phyloP scores from a whole-genome alignment of 257 asterid genomes.

The Paraleonurus japonicus region DNA sequence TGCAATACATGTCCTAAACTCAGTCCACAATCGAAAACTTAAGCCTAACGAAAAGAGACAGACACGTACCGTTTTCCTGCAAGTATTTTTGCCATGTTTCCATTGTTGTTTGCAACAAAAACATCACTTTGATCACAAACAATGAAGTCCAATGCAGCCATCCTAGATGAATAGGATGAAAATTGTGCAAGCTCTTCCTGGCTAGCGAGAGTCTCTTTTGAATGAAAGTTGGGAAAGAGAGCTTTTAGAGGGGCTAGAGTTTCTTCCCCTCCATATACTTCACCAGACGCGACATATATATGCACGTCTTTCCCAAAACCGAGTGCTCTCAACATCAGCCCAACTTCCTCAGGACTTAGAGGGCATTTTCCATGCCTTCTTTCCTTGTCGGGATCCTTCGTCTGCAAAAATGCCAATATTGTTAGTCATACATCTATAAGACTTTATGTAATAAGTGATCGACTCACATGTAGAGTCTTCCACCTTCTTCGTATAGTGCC shows the following conservation, averaged over 20 bases:
- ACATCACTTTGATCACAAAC: slow-evolving; percentile 83
- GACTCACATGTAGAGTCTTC: slow-evolving; percentile 65
- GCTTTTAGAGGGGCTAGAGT: slow-evolving; percentile 64
- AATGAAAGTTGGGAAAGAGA: slow-evolving; percentile 64
- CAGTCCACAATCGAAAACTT: background rate
- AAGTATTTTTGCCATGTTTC: slow-evolving; percentile 79
- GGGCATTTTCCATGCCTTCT: slow-evolving; percentile 74
- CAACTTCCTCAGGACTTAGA: slow-evolving; percentile 72
- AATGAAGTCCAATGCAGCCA: slow-evolving; percentile 82
- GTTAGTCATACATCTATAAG: background rate
- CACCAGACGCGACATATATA: slow-evolving; percentile 80
- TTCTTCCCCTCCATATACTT: slow-evolving; percentile 69
- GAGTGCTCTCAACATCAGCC: slow-evolving; percentile 73
- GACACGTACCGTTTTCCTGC: slow-evolving; percentile 59
- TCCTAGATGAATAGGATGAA: slow-evolving; percentile 60
- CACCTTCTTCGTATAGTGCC: slow-evolving; percentile 63
- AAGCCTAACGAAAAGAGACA: background rate
- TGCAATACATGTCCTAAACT: slow-evolving; percentile 28
- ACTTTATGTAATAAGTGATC: background rate
- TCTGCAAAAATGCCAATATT: slow-evolving; percentile 38
- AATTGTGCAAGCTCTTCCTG: slow-evolving; percentile 63
- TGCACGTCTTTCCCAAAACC: slow-evolving; percentile 70
- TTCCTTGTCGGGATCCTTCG: slow-evolving; percentile 56
- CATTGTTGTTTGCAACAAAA: slow-evolving; percentile 73
- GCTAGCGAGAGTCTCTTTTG: slow-evolving; percentile 65